phyloP scores from a whole-genome alignment of 2,329 filamentous ascomycete genomes.

The Claviceps spartinae region DNA sequence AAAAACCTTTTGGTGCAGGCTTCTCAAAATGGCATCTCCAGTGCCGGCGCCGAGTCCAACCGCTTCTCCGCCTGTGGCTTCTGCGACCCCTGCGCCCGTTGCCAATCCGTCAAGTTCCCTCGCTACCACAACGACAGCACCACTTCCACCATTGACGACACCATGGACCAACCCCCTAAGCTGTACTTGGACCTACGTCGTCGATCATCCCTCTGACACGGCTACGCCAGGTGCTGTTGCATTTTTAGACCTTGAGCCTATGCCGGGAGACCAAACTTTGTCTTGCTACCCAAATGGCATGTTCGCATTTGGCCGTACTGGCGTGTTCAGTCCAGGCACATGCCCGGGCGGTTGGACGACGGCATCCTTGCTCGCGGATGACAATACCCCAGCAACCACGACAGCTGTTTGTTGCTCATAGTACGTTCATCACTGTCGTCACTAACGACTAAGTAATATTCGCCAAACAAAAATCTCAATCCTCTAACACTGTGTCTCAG shows the following conservation, averaged over 20 bases:
- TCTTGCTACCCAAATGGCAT: conserved; percentile 28
- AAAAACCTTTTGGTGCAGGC: background rate
- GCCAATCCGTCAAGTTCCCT: background rate
- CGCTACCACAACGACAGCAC: conserved; percentile 5
- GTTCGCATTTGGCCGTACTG: conserved; percentile 23
- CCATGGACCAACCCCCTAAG: conserved; percentile 21
- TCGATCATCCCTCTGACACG: conserved; percentile 12
- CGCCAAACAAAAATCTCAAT: background rate
- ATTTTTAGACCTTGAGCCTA: conserved; percentile 24
- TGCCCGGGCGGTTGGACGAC: conserved; percentile 28
- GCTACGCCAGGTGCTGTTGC: conserved; percentile 18
- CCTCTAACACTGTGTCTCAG: conserved; percentile 9
- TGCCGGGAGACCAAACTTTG: conserved; percentile 21
- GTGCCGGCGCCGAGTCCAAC: conserved; percentile 1
- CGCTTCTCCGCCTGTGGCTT: conserved; percentile 7
- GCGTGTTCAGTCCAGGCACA: conserved; percentile 26
- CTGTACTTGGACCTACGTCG: conserved; percentile 27
- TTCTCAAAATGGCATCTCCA: conserved; percentile 3
- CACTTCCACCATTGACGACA: conserved; percentile 24
- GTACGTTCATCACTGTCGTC: conserved; percentile 16
- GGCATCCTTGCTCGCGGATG: conserved; percentile 18
- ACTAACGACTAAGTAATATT: background rate
- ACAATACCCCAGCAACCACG: conserved; percentile 14
- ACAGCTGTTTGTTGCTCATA: conserved; percentile 27
- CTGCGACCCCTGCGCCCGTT: conserved; percentile 1